Evolutionary conservation across 148 eudicot genomes (phyloP), one percentile per base, ranked within the genome.

Genomic region (Nyssa sinensis): DNA sequence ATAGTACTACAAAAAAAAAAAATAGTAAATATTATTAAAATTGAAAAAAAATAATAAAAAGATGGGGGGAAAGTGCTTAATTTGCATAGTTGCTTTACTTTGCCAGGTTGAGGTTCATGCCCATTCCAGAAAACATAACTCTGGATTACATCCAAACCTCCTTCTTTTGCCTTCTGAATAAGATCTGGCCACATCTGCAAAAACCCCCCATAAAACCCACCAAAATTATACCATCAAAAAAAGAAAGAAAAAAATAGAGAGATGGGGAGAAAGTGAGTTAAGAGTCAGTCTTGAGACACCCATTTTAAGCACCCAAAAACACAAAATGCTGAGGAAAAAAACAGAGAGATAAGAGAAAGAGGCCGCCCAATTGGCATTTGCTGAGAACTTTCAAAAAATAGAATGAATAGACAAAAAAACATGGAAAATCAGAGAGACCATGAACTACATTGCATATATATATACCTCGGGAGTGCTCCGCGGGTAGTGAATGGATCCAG

Each of bases 71-170:
- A n/a, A n/a, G n/a, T n/a, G n/a, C n/a, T 32, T 47, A 49, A 75
- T 3, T 35, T 70, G 7, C 39, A 41, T 78, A 75, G 1, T 35
- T 70, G 7, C 39, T 34, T 78, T 83, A 93, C 98, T 66, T 93
- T 82, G 55, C 93, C 98, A 75, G 88, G 92, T 70, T 89, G 70
- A 76, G 98, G 98, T 77, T 93, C 98, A 86, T 93, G 98, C 9
- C 96, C 98, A 90, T 93, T 93, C 98, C 98, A 93, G 75, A 93
- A 93, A 69, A 93, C 98, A 83, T 93, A 93, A 55, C 96, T 93
- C 81, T 93, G 96, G 60, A 93, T 89, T 39, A 93, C 93, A 89
- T 93, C 98, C 37, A 93, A 44, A 37, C 98, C 98, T 30, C 98
- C 98, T 80, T 93, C 93, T 77, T 90, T 93, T 7, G 98, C 93